Evolutionary conservation across 2,329 filamentous ascomycete genomes (phyloP), one percentile per base, ranked within the genome.

Genomic region (Ramularia collo-cygni): DNA sequence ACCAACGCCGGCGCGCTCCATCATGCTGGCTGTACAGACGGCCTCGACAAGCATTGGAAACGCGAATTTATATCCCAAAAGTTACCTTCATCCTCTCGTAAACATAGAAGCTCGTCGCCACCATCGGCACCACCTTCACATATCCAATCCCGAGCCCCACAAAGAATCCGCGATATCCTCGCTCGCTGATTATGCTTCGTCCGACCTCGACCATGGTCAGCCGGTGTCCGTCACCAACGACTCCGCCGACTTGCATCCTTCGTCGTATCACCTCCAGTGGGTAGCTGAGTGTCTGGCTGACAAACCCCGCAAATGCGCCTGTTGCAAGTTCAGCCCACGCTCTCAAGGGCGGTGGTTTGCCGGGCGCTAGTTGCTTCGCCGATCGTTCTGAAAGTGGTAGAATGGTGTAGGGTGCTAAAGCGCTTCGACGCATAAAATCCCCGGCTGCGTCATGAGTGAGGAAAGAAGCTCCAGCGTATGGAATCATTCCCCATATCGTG

Each of bases 391-490:
- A 78, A 44, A 73, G 70, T 0, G 85, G 78, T 1, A 93, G 67
- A 0, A 84, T 87, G 3, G 90, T 95, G 61, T 86, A 85, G 32
- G 73, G 61, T 4, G 83, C 79, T 5, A 95, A 55, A 1, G 62
- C 48, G 0, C 81, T 80, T 40, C 75, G 73, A 13, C 89, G 85
- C 53, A 98, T 74, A 33, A 92, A 57, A 62, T 98, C 92, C 45
- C 86, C 85, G 28, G 83, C 78, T 4, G 85, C 87, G 63, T 98
- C 92, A 66, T 98, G 92, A 0, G 87, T 94, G 28, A 98, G 75
- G 66, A 98, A 98, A 1, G 88, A 95, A 57, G 93, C 82, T 54
- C 92, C 92, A 1, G 92, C 92, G 58, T 98, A 98, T 0, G 92
- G 92, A 1, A 98, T 70, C 90, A 98, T 98, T 53, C 92, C 92